Conservation (phyloP, 2,329 filamentous ascomycete genomes). For the Magnaporthiopsis poae region DNA sequence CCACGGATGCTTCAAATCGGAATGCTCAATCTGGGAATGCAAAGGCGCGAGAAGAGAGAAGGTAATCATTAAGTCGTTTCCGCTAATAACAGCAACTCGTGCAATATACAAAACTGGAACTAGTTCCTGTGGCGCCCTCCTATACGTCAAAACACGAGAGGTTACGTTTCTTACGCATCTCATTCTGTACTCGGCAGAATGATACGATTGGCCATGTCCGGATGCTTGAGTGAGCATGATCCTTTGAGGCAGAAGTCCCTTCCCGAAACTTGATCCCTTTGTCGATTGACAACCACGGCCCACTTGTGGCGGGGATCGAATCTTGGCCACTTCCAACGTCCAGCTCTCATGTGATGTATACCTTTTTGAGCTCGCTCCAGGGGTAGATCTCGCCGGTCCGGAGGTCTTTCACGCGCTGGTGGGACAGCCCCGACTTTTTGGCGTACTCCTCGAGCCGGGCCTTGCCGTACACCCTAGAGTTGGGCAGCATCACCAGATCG, state of each 20-base stretch:
- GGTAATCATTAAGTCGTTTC: not conserved
- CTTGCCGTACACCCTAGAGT: slow-evolving; percentile 73
- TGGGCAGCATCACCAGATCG: slow-evolving; percentile 78
- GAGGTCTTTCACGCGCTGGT: slow-evolving; percentile 65
- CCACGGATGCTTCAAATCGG: not conserved
- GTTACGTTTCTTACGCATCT: not conserved
- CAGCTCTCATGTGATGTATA: slow-evolving; percentile 65
- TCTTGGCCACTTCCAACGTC: too few species aligned
- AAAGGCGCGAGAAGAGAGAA: not conserved
- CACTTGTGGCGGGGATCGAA: too few species aligned
- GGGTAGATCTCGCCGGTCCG: slow-evolving; percentile 61
- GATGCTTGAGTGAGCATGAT: not conserved
- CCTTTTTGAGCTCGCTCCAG: slow-evolving; percentile 62
- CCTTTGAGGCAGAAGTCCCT: too few species aligned
- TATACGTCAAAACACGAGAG: not conserved
- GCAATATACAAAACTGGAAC: not conserved
- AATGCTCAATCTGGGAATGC: not conserved
- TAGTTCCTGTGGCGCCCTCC: not conserved
- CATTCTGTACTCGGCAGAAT: not conserved
- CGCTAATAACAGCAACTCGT: not conserved
- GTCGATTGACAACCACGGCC: too few species aligned
- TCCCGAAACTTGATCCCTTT: too few species aligned
- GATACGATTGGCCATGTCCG: not conserved
- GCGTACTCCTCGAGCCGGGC: slow-evolving; percentile 66
- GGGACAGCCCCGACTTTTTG: slow-evolving; percentile 61